These are phyloP conservation scores for Nemania sp. DNA, from an alignment of 2,329 filamentous ascomycete genomes.

Conservation along the genomic window DNA sequence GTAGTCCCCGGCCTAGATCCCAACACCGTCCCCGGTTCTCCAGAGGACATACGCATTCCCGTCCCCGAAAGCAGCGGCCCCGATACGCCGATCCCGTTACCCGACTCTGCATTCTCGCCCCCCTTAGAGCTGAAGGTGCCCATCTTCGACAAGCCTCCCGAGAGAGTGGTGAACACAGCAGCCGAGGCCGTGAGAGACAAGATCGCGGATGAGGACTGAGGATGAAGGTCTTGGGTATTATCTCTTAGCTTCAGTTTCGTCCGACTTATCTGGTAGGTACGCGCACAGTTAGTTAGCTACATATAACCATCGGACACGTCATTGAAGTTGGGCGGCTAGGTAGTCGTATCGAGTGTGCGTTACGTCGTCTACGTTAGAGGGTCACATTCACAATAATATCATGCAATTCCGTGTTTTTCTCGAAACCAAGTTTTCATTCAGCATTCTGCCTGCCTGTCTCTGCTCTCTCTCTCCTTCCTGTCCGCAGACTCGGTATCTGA, in stretches of 20 bases:
- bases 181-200: constrained; percentile 41
- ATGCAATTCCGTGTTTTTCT: constrained; percentile 3
- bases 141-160: constrained; percentile 34
- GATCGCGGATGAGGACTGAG: constrained; percentile 41
- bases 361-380: not conserved
- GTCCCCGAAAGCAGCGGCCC: constrained; percentile 56
- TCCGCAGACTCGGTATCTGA: constrained; percentile 24
- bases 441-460: not conserved
- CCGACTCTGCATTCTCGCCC: constrained; percentile 54
- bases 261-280: not conserved
- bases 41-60: constrained; percentile 80
- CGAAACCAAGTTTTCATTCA: constrained; percentile 18
- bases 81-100: constrained; percentile 49
- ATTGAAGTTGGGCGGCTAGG: not conserved
- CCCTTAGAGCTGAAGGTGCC: constrained; percentile 48
- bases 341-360: not conserved
- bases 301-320: not conserved
- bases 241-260: not conserved
- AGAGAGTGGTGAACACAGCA: constrained; percentile 40
- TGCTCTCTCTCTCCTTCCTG: not conserved
- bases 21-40: constrained; percentile 74
- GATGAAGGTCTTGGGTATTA: not conserved
- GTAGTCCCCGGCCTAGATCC: constrained; percentile 65
- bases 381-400: not conserved
- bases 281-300: not conserved